Percentiles rank a stretch among this genome's conserved stretches.
These are phyloP conservation scores for Tetracentron sinense DNA, from an alignment of 164 flowering plant species.

Conservation along the genomic window DNA sequence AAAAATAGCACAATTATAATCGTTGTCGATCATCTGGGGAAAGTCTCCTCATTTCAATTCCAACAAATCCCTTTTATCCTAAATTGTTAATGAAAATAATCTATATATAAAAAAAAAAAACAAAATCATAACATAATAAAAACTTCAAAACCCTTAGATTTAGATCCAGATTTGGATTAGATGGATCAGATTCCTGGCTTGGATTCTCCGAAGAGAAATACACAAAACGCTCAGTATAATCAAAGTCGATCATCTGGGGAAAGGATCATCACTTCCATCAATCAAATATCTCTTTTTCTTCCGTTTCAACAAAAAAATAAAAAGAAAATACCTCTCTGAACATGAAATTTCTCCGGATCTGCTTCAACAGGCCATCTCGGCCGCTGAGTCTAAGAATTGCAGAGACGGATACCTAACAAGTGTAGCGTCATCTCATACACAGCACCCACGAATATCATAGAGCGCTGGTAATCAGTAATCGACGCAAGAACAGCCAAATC, in stretches of 20 bases:
- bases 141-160: not conserved
- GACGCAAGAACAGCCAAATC: too few relatives aligned
- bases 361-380: not conserved
- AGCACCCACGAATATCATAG: not conserved
- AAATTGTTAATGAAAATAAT: not conserved
- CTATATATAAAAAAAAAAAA: not conserved
- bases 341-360: not conserved
- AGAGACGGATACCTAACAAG: not conserved
- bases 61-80: not conserved
- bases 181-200: constrained; percentile 9
- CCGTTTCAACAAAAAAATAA: not conserved
- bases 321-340: not conserved
- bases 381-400: not conserved
- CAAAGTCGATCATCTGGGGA: constrained; percentile 6
- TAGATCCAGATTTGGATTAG: not conserved
- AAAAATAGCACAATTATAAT: not conserved
- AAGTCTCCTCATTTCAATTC: not conserved
- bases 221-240: not conserved
- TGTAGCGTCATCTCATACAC: constrained; percentile 1
- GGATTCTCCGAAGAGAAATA: not conserved
- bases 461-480: not conserved
- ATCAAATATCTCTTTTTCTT: not conserved
- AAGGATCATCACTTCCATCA: constrained; percentile 9
- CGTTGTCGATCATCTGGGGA: constrained; percentile 3
- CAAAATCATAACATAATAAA: not conserved